Base-by-base conservation (phyloP, 2,329 filamentous ascomycete species). In the Rhexocercosporidium sp. region DNA sequence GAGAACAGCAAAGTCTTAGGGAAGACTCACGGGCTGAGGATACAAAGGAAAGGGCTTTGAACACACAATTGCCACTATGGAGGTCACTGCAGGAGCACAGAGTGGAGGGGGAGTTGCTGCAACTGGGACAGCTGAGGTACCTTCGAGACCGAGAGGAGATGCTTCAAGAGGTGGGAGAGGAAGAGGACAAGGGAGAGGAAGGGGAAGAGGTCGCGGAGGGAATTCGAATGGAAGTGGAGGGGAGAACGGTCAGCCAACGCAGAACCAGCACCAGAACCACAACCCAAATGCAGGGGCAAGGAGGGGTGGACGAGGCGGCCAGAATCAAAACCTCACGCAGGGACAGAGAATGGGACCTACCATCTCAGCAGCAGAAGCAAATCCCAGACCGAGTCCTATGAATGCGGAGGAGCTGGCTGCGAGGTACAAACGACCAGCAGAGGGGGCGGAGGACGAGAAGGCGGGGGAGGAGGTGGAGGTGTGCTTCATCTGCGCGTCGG, bases 401-500 rank as follows among this genome's bases (percentile, higher is more conserved):
- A 72, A 66, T 18, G 57, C 72, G 3, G 59, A 60, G 12, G 70
- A 72, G 56, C 62, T 71, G 20, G 66, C 67, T 46, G 59, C 67
- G 18, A 69, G 66, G 27, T 71, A 69, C 31, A 64, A 59, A 63
- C 44, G 62, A 65, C 66, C 37, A n/a, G 66, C 39, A 53, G 64
- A 51, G 18, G 56, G 18, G 41, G 41, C 27, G 65, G 46, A 44
- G 44, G 66, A 37, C 65, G 68, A 56, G 56, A 70, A 44, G 56
- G 72, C 39, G 54, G 76, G 70, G 67, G 59, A 46, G 3, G 91
- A 94, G 65, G 90, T 85, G 29, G 94, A 97, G 70, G 87, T 97
- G 69, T 99, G 96, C 86, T 98, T 98, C 81, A 99, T 99, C 76
- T 99, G 96, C 80, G 95, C 96, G 65, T 97, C 94, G 71, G 88